These are phyloP conservation scores for Gamarada debralockiae DNA, from an alignment of 495 filamentous ascomycete genomes.

Conservation along the genomic window DNA sequence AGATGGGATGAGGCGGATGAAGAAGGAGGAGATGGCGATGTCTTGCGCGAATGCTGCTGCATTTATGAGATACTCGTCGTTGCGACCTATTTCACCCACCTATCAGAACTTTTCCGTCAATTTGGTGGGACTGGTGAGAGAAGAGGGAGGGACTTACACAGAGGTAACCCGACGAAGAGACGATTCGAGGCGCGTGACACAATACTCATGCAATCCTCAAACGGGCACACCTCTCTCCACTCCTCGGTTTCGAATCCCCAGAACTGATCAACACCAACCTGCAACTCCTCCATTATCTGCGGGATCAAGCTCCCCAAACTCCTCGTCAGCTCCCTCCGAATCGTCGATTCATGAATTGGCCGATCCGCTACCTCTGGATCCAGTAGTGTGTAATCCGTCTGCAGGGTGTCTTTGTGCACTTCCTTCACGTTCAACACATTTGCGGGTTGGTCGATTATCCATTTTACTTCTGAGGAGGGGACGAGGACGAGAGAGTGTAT, in stretches of 20 bases:
- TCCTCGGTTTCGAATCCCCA: conserved; percentile 32
- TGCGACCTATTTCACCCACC: too few species aligned
- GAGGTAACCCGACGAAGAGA: background rate
- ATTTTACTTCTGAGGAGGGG: background rate
- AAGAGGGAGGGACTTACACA: too few species aligned
- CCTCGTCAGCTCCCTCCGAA: background rate
- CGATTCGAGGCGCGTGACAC: conserved; percentile 53
- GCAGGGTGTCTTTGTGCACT: background rate
- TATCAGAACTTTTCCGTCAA: background rate
- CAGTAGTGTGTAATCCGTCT: background rate
- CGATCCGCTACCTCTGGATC: background rate
- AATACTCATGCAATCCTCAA: conserved; percentile 33
- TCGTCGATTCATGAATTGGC: background rate
- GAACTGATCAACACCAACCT: conserved; percentile 25
- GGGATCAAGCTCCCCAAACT: background rate
- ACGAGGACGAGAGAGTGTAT: background rate
- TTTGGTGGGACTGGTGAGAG: background rate
- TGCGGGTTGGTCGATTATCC: background rate
- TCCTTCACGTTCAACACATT: background rate
- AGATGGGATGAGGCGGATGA: conserved; percentile 33
- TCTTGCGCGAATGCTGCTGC: too few species aligned
- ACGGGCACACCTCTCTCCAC: conserved; percentile 36
- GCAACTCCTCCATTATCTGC: conserved; percentile 32
- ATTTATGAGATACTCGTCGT: too few species aligned
- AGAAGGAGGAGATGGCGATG: too few species aligned